Percentiles rank a stretch among this genome's conserved stretches.
Evolutionary conservation across 2,329 filamentous ascomycete genomes (phyloP).

Genomic region (Aaosphaeria pasadenensis): DNA sequence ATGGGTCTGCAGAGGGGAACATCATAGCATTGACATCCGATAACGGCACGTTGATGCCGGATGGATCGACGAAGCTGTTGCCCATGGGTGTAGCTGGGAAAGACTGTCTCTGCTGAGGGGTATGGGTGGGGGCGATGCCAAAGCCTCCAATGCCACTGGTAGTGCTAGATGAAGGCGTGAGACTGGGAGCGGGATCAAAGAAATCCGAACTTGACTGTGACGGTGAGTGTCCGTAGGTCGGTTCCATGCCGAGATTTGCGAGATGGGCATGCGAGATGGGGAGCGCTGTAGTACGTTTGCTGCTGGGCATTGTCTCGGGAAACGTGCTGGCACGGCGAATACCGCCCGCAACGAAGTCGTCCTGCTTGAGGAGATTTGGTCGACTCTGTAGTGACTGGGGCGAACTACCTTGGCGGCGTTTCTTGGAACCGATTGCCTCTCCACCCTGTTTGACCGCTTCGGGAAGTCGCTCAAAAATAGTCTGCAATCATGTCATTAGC

Average conservation of each 20-base stretch:
- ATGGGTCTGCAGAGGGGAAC: slow-evolving; percentile 75
- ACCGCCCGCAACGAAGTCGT: slow-evolving; percentile 16
- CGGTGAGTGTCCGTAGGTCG: slow-evolving; percentile 20
- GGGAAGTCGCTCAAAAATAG: slow-evolving; percentile 80
- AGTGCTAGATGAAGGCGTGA: slow-evolving; percentile 33
- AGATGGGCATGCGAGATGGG: slow-evolving; percentile 28
- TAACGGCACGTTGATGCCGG: slow-evolving; percentile 46
- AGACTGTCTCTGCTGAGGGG: slow-evolving; percentile 21
- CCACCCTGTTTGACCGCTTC: slow-evolving; percentile 58
- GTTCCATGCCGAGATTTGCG: slow-evolving; percentile 24
- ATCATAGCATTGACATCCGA: slow-evolving; percentile 74
- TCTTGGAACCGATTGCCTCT: slow-evolving; percentile 29
- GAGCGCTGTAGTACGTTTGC: slow-evolving; percentile 23
- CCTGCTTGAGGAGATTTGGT: slow-evolving; percentile 21
- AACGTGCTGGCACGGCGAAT: slow-evolving; percentile 35
- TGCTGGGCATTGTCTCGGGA: slow-evolving; percentile 28
- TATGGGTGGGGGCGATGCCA: slow-evolving; percentile 16
- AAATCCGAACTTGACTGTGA: slow-evolving; percentile 24
- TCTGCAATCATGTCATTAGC: slow-evolving; percentile 47
- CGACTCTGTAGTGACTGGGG: slow-evolving; percentile 26
- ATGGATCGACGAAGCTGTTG: slow-evolving; percentile 28
- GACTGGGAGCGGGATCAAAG: slow-evolving; percentile 27
- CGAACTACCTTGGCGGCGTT: slow-evolving; percentile 37
- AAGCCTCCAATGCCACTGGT: slow-evolving; percentile 24
- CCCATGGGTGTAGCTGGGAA: slow-evolving; percentile 28